Evolutionary conservation across 2,329 filamentous ascomycete species (phyloP), one percentile per base, ranked within the genome.

Genomic region (Byssochlamys sp.): DNA sequence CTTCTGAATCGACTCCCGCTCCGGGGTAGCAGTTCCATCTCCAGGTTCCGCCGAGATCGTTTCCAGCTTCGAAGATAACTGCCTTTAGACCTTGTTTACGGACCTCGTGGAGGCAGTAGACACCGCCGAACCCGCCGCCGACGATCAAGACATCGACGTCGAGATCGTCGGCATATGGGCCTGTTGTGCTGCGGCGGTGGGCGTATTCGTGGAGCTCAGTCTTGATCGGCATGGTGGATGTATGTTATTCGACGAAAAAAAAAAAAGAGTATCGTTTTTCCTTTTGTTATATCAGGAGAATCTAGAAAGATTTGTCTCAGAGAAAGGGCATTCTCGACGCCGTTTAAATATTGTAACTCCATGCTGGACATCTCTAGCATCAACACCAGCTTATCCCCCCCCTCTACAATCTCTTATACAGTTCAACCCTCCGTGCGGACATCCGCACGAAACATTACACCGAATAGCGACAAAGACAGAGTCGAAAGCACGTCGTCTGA

Each of bases 11-110:
- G 3, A 82, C 79, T 0, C 73, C 67, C 3, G 78, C 75, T 0
- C 79, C 80, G 1, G 78, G 80, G 61, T 81, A 82, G 62, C 73
- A 74, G 65, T 81, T 81, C 77, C 74, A 81, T 52, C 75, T 67
- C 81, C 81, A 83, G 0, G 74, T 77, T 31, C 80, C 80, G 3
- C 79, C 80, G 1, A 75, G 66, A 55, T 77, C 74, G 14, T 72
- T 74, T n/a, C 77, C 80, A 1, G 78, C 78, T 61, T 84, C 81
- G 59, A 78, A 79, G 25, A 82, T 72, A 26, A 76, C 73, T 4
- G 72, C 68, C 14, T 76, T 77, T 35, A 76, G 64, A 1, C 80
- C 80, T n/a, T 70, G 71, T 24, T 81, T 76, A 1, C 80, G 76
- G 3, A 81, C 74, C 0, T 73, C 75, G 61, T 80, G 78, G 52